Evolutionary conservation across 2,329 filamentous ascomycete species (phyloP).

Genomic region (Xylaria sp.): DNA sequence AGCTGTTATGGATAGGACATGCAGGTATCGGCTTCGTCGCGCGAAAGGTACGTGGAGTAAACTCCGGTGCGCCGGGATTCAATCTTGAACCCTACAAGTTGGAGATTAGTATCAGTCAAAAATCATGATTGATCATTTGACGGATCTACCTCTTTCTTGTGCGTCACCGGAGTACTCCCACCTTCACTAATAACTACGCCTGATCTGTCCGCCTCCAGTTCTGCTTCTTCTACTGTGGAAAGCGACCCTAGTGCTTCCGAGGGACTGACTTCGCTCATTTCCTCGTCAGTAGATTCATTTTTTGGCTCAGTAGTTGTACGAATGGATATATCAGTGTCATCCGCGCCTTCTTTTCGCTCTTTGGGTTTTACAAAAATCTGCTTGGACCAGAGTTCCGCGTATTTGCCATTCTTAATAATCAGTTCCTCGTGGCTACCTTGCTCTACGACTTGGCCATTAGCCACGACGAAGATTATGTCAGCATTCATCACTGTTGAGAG

Average conservation of each 20-base stretch:
- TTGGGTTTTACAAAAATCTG: constrained; percentile 67
- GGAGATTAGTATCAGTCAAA: constrained; percentile 59
- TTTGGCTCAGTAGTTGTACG: constrained; percentile 33
- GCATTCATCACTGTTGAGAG: constrained; percentile 78
- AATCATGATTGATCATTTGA: constrained; percentile 54
- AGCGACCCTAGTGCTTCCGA: constrained; percentile 31
- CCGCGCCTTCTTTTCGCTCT: constrained; percentile 51
- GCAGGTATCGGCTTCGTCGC: constrained; percentile 35
- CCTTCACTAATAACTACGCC: constrained; percentile 40
- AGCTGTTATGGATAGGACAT: constrained; percentile 42
- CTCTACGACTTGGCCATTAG: constrained; percentile 71
- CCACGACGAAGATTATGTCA: constrained; percentile 73
- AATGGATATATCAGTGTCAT: constrained; percentile 26
- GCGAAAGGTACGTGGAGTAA: constrained; percentile 60
- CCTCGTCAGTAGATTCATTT: constrained; percentile 37
- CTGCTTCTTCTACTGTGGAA: constrained; percentile 28
- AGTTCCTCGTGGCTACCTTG: constrained; percentile 70
- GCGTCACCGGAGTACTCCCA: constrained; percentile 51
- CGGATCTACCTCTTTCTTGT: constrained; percentile 64
- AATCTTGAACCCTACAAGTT: constrained; percentile 61
- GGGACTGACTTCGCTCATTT: constrained; percentile 26
- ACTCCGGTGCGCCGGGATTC: constrained; percentile 67
- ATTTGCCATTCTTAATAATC: constrained; percentile 68
- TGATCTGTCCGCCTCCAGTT: constrained; percentile 41
- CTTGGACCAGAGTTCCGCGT: constrained; percentile 73